Evolutionary conservation across 1,284 basidiomycete species (phyloP).

Genomic region (Microbotryum intermedium): DNA sequence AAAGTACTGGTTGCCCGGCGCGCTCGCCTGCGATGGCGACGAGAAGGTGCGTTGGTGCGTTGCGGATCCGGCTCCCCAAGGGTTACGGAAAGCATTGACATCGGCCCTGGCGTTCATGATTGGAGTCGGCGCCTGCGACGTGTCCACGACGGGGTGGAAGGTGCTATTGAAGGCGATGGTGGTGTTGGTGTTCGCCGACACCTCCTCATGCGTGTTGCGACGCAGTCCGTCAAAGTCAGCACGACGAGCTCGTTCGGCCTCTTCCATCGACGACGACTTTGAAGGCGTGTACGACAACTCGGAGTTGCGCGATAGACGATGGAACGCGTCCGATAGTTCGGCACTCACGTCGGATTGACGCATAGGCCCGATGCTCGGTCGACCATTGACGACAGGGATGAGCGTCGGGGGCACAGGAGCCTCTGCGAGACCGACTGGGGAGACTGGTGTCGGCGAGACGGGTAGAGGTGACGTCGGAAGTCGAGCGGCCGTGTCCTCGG

Average conservation of each 20-base stretch:
- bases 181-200: not conserved
- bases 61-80: not conserved
- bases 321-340: conserved; percentile 8
- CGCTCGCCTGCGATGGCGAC: too few species aligned
- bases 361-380: not conserved
- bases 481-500: not conserved
- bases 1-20: too few species aligned
- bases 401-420: not conserved
- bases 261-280: not conserved
- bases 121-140: not conserved
- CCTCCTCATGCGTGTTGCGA: not conserved
- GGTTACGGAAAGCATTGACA: not conserved
- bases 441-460: not conserved
- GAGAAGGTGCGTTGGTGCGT: too few species aligned
- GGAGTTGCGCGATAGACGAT: conserved; percentile 8
- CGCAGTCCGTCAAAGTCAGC: conserved; percentile 9
- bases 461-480: not conserved
- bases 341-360: not conserved
- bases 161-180: not conserved
- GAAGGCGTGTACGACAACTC: not conserved
- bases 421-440: not conserved
- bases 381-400: not conserved
- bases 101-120: not conserved
- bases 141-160: not conserved
- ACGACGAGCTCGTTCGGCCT: conserved; percentile 1